Conservation (phyloP, 192 early-diverging fungal species). For the Backusella morwellensis region DNA sequence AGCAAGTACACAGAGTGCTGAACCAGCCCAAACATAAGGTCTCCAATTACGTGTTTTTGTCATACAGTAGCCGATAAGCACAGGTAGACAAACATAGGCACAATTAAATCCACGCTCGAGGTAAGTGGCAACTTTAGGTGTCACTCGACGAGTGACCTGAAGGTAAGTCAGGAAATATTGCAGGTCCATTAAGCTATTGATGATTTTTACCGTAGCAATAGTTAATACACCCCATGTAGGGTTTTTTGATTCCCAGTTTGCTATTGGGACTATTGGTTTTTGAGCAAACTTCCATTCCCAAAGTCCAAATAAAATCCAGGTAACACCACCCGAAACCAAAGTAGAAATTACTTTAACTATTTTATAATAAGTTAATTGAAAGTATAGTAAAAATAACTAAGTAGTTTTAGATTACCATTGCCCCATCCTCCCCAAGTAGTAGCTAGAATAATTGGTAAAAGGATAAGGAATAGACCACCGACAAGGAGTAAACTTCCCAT, state of each 20-base stretch:
- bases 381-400: neutral
- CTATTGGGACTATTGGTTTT: conserved; percentile 9
- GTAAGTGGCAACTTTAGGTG: conserved; percentile 1
- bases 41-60: conserved; percentile 6
- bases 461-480: conserved; percentile 12
- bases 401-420: neutral
- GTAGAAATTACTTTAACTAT: conserved; percentile 3
- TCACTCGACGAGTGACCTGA: conserved; percentile 10
- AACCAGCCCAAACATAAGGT: conserved; percentile 14
- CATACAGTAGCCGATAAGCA: conserved; percentile 16
- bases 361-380: neutral
- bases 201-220: neutral
- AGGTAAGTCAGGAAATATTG: conserved; percentile 20
- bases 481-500: conserved; percentile 12
- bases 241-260: conserved; percentile 8
- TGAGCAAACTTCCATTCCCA: conserved; percentile 20
- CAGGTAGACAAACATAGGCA: neutral
- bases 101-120: conserved; percentile 17
- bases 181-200: neutral
- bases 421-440: conserved; percentile 13
- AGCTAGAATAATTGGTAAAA: conserved; percentile 19
- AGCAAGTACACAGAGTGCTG: conserved; percentile 14
- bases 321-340: neutral
- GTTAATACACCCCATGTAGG: conserved; percentile 9
- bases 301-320: conserved; percentile 7